Conservation (phyloP, 305 asterid genomes). For the Fraxinus baroniana region DNA sequence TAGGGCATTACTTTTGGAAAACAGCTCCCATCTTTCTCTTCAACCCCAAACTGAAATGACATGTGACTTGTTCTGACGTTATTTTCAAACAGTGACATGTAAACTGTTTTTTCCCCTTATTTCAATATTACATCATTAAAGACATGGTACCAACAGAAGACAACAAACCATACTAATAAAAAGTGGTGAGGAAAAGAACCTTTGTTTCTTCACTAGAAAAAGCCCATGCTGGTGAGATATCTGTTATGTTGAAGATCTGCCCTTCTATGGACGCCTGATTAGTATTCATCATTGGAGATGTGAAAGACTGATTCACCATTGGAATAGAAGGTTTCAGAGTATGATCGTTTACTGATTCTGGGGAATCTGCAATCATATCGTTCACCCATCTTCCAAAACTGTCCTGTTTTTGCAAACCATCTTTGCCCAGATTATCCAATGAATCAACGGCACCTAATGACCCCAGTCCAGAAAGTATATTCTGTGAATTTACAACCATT, state of each 20-base stretch:
- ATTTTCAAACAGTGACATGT: conserved; percentile 17
- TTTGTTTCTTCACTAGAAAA: conserved; percentile 81
- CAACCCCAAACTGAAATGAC: conserved; percentile 1
- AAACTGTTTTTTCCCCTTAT: conserved; percentile 11
- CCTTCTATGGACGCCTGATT: conserved; percentile 38
- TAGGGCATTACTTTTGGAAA: neutral
- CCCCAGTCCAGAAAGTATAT: conserved; percentile 32
- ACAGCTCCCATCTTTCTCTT: neutral
- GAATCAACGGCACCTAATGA: conserved; percentile 34
- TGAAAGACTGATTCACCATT: conserved; percentile 39
- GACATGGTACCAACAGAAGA: neutral
- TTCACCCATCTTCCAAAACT: conserved; percentile 62
- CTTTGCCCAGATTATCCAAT: conserved; percentile 30
- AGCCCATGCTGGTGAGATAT: conserved; percentile 83
- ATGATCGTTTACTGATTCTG: conserved; percentile 46
- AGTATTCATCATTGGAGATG: conserved; percentile 37
- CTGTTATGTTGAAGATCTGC: conserved; percentile 61
- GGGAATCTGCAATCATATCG: conserved; percentile 51
- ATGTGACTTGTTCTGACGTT: neutral
- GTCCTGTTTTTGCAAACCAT: conserved; percentile 51
- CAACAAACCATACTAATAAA: conserved; percentile 14
- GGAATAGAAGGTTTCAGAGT: conserved; percentile 46
- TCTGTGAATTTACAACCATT: conserved; percentile 31
- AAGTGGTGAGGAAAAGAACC: conserved; percentile 40
- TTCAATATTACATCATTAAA: conserved; percentile 5